Evolutionary conservation across 805 yeast genomes (phyloP), one percentile per base, ranked within the genome.

Genomic region (Danielia oregonensis): DNA sequence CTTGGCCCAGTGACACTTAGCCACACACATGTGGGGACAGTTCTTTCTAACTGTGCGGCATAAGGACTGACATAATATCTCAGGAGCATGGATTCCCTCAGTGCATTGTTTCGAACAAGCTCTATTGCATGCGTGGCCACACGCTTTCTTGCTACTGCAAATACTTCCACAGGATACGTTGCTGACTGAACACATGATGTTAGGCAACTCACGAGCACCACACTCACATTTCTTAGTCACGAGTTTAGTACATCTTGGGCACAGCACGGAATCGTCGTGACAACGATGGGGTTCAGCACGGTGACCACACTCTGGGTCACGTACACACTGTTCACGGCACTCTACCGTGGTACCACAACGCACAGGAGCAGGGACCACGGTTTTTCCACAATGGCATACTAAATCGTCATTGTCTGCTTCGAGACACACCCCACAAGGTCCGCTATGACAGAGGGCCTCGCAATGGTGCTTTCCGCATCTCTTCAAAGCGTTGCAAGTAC

Each of bases 351-450:
- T 76, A 10, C 95, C 95, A 62, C 96, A 86, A 44, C 95, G 64
- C 7, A 86, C 86, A 0, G 96, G 96, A 0, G 95, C 95, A 14
- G 70, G 72, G 5, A 86, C 68, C 3, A 83, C 72, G 0, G 95
- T 86, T 43, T 72, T 68, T 3, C 95, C 95, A 64, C 96, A 86
- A 31, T 81, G 72, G 52, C 96, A 86, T 3, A 78, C 74, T 46
- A 84, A 62, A 53, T 86, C 95, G 13, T 84, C 86, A 26, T 79
- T 75, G n/a, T 83, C 72, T 4, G 91, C 80, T 50, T 86, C 94
- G 31, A 84, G 55, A 54, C 96, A 86, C 9, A 88, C 83, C 3
- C 78, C 74, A 59, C 95, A 86, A 3, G 82, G 73, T 0, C 96
- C 96, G 10, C 76, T 63, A 56, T 86, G 96, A 48, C 95, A 86